These are phyloP conservation scores for Diaporthe sp. DNA, from an alignment of 2,329 filamentous ascomycete species.

Conservation along the genomic window DNA sequence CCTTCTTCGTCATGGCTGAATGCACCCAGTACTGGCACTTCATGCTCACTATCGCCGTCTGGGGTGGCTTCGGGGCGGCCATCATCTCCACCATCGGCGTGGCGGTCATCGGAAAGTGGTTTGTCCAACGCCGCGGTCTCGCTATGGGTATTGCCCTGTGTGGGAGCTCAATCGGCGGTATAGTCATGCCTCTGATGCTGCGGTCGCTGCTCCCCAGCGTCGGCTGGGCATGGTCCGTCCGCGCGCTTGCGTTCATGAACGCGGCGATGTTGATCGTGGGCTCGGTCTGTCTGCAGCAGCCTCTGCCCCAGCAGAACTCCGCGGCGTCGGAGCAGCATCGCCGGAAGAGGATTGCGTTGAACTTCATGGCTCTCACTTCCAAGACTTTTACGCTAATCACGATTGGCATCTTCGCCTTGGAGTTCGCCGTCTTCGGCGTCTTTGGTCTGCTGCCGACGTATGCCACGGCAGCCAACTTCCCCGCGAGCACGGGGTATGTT, in stretches of 20 bases:
- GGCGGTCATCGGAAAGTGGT: slow-evolving; percentile 51
- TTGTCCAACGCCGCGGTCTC: slow-evolving; percentile 45
- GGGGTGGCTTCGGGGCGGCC: slow-evolving; percentile 58
- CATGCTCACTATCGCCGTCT: slow-evolving; percentile 58
- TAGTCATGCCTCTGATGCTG: slow-evolving; percentile 54
- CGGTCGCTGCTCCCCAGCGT: slow-evolving; percentile 47
- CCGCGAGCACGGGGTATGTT: slow-evolving; percentile 57
- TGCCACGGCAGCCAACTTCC: slow-evolving; percentile 53
- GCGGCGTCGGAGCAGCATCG: slow-evolving; percentile 8
- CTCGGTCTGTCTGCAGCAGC: slow-evolving; percentile 54
- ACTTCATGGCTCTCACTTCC: slow-evolving; percentile 57
- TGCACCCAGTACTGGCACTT: slow-evolving; percentile 65
- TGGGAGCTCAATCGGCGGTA: slow-evolving; percentile 47
- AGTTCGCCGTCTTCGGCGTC: slow-evolving; percentile 64
- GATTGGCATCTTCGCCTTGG: slow-evolving; percentile 59
- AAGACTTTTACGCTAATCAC: slow-evolving; percentile 58
- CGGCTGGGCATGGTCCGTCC: slow-evolving; percentile 54
- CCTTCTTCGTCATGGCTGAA: slow-evolving; percentile 61
- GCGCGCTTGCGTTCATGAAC: slow-evolving; percentile 50
- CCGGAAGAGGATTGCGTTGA: slow-evolving; percentile 51
- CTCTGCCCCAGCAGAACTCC: slow-evolving; percentile 41
- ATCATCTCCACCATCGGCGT: slow-evolving; percentile 54
- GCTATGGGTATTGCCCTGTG: slow-evolving; percentile 47
- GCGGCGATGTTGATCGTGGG: slow-evolving; percentile 47
- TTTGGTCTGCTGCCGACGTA: slow-evolving; percentile 63